These are phyloP conservation scores for maize (Zea mays) DNA, from an alignment of 176 grass and related monocot species.

Conservation along the genomic window DNA sequence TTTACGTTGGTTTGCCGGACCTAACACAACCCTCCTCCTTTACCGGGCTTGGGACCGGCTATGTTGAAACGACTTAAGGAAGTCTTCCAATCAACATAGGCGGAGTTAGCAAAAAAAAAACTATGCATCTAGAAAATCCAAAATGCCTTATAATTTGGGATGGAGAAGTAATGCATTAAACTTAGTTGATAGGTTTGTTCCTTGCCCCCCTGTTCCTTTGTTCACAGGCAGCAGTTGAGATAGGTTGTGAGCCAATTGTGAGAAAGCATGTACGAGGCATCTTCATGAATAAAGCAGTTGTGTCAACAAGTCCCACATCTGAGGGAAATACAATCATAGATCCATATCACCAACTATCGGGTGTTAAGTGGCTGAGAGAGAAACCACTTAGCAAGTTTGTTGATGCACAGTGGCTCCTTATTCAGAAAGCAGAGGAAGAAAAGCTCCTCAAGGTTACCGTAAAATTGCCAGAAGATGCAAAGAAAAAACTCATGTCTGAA, in stretches of 20 bases:
- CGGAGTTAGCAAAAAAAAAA: too few relatives aligned
- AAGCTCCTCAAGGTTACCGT: slow-evolving; percentile 90
- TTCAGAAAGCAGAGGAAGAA: slow-evolving; percentile 99
- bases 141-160: too few relatives aligned
- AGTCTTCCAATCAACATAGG: too few relatives aligned
- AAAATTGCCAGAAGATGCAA: slow-evolving; percentile 72
- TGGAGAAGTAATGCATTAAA: neutral
- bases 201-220: neutral
- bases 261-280: slow-evolving; percentile 86
- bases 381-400: slow-evolving; percentile 83
- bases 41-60: too few relatives aligned
- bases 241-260: slow-evolving; percentile 89
- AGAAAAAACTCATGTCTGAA: slow-evolving; percentile 75
- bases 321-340: slow-evolving; percentile 79
- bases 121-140: too few relatives aligned
- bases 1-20: too few relatives aligned
- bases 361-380: slow-evolving; percentile 74
- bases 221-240: slow-evolving; percentile 87
- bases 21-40: too few relatives aligned
- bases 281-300: slow-evolving; percentile 87
- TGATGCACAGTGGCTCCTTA: slow-evolving; percentile 90
- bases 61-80: too few relatives aligned
- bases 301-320: slow-evolving; percentile 79
- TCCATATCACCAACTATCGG: slow-evolving; percentile 70
- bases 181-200: slow-evolving; percentile 10